Base-by-base conservation (phyloP, 2,329 filamentous ascomycete species). In the Emydomyces testavorans region DNA sequence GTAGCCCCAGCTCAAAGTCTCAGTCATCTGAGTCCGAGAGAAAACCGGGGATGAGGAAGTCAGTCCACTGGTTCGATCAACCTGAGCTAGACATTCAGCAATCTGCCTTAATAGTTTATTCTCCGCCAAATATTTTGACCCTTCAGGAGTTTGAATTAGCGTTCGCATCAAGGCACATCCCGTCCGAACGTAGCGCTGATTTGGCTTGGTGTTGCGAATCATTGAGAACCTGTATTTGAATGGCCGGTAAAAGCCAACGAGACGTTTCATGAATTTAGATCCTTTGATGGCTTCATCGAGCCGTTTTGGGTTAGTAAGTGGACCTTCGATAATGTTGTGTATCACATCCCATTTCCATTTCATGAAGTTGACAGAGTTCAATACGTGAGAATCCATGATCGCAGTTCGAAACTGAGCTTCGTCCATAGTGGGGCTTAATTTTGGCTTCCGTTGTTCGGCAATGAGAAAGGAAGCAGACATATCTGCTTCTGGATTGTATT, bases 341-440 rank as follows among this genome's bases (percentile, higher is more conserved):
- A 98, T 88, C 31, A 94, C 72, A 52, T 94, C 87, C 92, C 93
- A 98, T 61, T 94, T 90, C 92, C 92, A 98, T 63, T 98, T 98
- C 32, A 80, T 74, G 59, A 85, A 94, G 57, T 94, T 95, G 52
- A 87, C 87, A 51, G 85, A 92, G 53, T 83, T 85, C 38, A 96
- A 71, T 1, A 98, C 87, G 47, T 87, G 81, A 3, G 86, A 92
- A 52, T 96, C 72, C 32, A 75, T 63, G 60, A 83, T 75, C 23
- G 78, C 68, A 47, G 72, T 73, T 35, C 79, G 72, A 56, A 83
- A 83, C 47, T 76, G 73, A 1, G 72, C 72, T 57, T 82, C 79
- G 53, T 83, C 80, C 67, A 83, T 77, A 21, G 75, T 69, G 46
- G 77, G 73, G 44, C 72, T 77, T 40, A 79, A 67, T 56, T 79